Base-by-base conservation (phyloP, 2,329 filamentous ascomycete species). In the Nigrospora oryzae region DNA sequence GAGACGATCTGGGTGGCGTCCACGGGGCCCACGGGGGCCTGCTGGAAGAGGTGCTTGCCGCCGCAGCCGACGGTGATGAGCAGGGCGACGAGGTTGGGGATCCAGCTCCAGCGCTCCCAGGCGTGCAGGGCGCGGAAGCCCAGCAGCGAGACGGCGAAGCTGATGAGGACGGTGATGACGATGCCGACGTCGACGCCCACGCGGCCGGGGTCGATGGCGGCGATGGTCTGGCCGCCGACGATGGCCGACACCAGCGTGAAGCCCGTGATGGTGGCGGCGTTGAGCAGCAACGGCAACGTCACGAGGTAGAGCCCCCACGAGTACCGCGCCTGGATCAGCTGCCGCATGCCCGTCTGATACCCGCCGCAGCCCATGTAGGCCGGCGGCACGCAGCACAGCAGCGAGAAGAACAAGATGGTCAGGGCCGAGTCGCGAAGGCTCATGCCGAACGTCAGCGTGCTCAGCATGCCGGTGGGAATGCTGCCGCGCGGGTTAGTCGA, bases 251-350 rank as follows among this genome's bases (percentile, higher is more conserved):
- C 63, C 19, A 81, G 67, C 3, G 72, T 72, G 57, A 81, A 81
- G 3, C 77, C 77, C 1, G 72, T 77, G 5, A 80, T 62, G 0
- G 75, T 80, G 12, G 74, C 74, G 3, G 77, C 67, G 45, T 79
- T 81, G 5, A 80, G 59, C 13, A 80, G 53, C 8, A 77, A 63
- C 2, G 75, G 67, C 4, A 81, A 56, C 0, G 66, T 70, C 15
- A 73, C 70, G 10, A 77, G 63, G 57, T 77, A 76, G 14, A 69
- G 74, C 66, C 75, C 76, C 53, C 79, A 82, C 0, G 73, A 72
- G 58, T 79, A 82, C 30, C 78, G 67, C n/a, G 78, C 75, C 51
- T 79, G 75, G 6, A 81, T 70, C 55, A 80, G 70, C 56, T 81
- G 77, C 15, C 78, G 66, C 64, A 81, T 67, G 13, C 77, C 78